These are phyloP conservation scores for Xylaria sp. DNA, from an alignment of 2,329 filamentous ascomycete genomes.

Conservation along the genomic window DNA sequence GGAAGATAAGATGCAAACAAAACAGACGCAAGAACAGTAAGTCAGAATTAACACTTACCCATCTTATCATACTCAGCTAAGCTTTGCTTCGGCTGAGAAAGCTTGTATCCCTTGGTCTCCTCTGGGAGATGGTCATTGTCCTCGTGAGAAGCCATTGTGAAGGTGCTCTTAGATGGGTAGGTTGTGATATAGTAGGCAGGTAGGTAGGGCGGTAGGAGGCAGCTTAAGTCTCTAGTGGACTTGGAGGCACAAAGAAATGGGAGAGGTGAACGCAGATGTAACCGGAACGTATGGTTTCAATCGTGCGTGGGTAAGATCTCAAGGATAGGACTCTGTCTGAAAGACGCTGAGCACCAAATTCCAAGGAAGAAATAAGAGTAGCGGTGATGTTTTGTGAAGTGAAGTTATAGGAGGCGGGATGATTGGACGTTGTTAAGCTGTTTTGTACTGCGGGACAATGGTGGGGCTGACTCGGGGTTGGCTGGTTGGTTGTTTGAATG, in stretches of 20 bases:
- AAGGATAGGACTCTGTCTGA: neutral
- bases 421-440: constrained; percentile 31
- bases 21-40: neutral
- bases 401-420: constrained; percentile 27
- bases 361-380: constrained; percentile 31
- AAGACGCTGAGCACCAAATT: neutral
- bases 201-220: neutral
- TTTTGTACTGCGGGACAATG: constrained; percentile 31
- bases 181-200: neutral
- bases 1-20: neutral
- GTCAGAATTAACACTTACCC: constrained; percentile 63
- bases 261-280: neutral
- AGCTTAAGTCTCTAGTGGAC: neutral
- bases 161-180: too few species aligned
- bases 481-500: constrained; percentile 23
- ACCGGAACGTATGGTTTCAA: neutral
- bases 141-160: constrained; percentile 69
- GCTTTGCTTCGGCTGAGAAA: constrained; percentile 95
- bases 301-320: neutral
- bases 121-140: constrained; percentile 86
- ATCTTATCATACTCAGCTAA: constrained; percentile 93
- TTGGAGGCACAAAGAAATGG: constrained; percentile 1
- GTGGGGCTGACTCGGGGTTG: constrained; percentile 26
- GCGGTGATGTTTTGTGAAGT: constrained; percentile 38
- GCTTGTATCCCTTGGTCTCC: constrained; percentile 95